phyloP scores from a whole-genome alignment of 2,329 filamentous ascomycete species.

The Lasiodiplodia hormozganensis region DNA sequence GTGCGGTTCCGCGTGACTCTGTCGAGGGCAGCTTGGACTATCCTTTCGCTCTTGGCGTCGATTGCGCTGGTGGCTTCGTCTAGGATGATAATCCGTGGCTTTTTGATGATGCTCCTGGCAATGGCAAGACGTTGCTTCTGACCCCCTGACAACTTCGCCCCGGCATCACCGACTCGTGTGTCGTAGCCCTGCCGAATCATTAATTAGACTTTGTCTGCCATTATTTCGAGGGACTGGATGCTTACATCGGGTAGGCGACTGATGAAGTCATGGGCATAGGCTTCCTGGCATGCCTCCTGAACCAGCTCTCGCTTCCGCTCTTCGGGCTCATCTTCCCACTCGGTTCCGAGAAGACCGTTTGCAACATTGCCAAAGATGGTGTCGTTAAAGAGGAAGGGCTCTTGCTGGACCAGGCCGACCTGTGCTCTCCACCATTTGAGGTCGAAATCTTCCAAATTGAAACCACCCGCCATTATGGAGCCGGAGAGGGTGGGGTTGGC shows the following conservation, averaged over 20 bases:
- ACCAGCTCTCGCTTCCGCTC: slow-evolving; percentile 57
- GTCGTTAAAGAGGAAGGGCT: slow-evolving; percentile 87
- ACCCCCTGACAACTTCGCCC: slow-evolving; percentile 89
- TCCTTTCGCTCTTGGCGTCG: slow-evolving; percentile 92
- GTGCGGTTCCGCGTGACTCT: slow-evolving; percentile 84
- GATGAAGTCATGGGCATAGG: slow-evolving; percentile 95
- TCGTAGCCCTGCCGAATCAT: slow-evolving; percentile 78
- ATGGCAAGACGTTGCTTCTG: slow-evolving; percentile 98
- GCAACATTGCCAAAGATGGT: slow-evolving; percentile 89
- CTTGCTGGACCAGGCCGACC: slow-evolving; percentile 90
- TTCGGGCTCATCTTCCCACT: slow-evolving; percentile 2
- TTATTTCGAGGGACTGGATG: not conserved
- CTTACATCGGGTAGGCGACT: slow-evolving; percentile 64
- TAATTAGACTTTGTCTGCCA: not conserved
- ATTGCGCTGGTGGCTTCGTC: slow-evolving; percentile 95
- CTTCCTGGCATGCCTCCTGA: slow-evolving; percentile 81
- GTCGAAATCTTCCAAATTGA: slow-evolving; percentile 82
- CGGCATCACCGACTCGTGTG: slow-evolving; percentile 93
- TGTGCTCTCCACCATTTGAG: slow-evolving; percentile 91
- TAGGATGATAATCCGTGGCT: slow-evolving; percentile 88
- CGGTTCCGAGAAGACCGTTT: slow-evolving; percentile 69
- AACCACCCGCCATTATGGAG: slow-evolving; percentile 69
- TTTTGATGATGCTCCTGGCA: slow-evolving; percentile 85
- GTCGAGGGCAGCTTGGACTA: slow-evolving; percentile 92
- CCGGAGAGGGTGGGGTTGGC: not conserved